Base-by-base conservation (phyloP, 306 rosid species). In the Comarum palustre region DNA sequence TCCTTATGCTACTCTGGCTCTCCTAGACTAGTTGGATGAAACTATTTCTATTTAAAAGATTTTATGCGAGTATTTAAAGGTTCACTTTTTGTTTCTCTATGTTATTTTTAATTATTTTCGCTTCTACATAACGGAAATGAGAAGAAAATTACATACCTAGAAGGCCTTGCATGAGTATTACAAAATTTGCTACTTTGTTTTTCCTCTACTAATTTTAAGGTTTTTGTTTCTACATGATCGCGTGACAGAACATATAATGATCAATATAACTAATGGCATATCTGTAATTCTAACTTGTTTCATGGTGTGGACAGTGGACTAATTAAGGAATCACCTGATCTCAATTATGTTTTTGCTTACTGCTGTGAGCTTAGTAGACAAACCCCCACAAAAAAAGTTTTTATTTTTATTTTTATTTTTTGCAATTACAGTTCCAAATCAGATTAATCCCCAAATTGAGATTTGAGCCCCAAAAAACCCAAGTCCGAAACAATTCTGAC, bases 231-330 rank as follows among this genome's bases (percentile, higher is more conserved):
- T 19, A n/a, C 0, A 19, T 6, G 19, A 48, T 4, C 9, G 9
- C 0, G 8, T 1, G 2, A n/a, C 1, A 52, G 1, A 27, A 11
- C n/a, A 29, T 12, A 16, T 2, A 12, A 55, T 8, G 12, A 9
- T 10, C 38, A 43, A 63, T 73, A 77, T 6, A 73, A 62, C 74
- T 78, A 90, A 78, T 61, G 77, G 39, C 3, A 39, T 25, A 5
- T 58, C 1, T 24, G 66, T 55, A 39, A 55, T 22, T 39, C 1
- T 0, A 3, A 47, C 58, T 69, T 61, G 20, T 15, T 70, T 3
- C 0, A 29, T 47, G 14, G 65, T 20, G 74, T 52, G 50, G 51
- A 52, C 74, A 7, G 0, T n/a, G 15, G 29, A 60, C 63, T 57
- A 57, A 4, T n/a, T 36, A 19, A 57, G 13, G 63, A 27, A 57